These are phyloP conservation scores for Glebionis coronaria DNA, from an alignment of 129 eudicot species.

Conservation along the genomic window DNA sequence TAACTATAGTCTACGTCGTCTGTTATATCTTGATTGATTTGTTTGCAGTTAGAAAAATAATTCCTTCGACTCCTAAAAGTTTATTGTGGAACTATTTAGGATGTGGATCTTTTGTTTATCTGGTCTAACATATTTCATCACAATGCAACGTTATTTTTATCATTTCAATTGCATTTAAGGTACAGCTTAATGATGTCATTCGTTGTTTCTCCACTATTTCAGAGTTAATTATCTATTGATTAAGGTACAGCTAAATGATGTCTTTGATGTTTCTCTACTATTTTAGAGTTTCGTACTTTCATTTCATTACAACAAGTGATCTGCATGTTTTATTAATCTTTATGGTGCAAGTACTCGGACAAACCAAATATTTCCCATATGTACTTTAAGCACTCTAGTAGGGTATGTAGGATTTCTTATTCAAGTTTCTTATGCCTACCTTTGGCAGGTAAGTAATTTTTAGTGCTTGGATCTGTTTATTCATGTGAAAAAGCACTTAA, in stretches of 20 bases:
- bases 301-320: not conserved
- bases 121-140: conserved; percentile 29
- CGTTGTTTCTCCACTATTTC: no score
- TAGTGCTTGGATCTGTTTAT: no score
- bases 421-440: no score
- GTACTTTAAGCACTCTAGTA: no score
- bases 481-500: no score
- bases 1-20: no score
- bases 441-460: no score
- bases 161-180: conserved; percentile 78
- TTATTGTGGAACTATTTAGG: not conserved
- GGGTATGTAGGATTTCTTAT: no score
- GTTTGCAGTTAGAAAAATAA: not conserved
- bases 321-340: conserved; percentile 23
- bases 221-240: no score
- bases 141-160: conserved; percentile 64
- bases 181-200: conserved; percentile 17
- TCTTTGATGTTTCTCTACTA: no score
- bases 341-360: conserved; percentile 68
- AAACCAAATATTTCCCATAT: conserved; percentile 58
- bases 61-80: conserved; percentile 6
- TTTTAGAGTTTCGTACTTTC: conserved; percentile 6
- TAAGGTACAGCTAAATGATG: no score
- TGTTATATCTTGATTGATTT: no score
- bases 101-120: not conserved